phyloP scores from a whole-genome alignment of 345 rosid species.

The rapeseed (Brassica napus) region DNA sequence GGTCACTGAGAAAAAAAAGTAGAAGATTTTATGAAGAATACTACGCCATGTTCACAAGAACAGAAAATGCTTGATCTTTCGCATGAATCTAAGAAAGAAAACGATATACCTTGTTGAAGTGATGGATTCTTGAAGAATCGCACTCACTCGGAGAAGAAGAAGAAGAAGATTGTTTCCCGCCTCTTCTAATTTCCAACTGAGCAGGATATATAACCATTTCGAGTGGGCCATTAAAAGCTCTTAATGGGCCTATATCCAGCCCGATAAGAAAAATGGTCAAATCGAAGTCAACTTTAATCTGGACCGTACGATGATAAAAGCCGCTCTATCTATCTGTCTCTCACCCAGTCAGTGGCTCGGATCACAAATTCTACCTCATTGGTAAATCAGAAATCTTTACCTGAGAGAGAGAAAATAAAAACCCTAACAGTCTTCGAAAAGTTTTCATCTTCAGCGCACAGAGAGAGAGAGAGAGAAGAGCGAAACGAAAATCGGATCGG shows the following conservation, averaged over 20 bases:
- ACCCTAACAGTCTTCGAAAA: slow-evolving; percentile 31
- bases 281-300: neutral
- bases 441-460: neutral
- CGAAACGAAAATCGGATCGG: slow-evolving; percentile 25
- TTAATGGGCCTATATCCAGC: slow-evolving; percentile 5
- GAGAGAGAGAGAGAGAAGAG: neutral
- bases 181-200: neutral
- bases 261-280: neutral
- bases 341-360: too few relatives aligned
- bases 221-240: neutral
- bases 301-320: neutral
- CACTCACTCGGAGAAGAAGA: too few relatives aligned
- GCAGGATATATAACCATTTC: neutral
- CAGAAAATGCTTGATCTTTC: neutral
- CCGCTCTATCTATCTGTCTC: neutral
- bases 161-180: neutral
- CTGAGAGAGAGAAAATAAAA: slow-evolving; percentile 1
- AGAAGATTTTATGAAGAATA: neutral
- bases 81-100: neutral
- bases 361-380: neutral
- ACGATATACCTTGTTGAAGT: too few relatives aligned
- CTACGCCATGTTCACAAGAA: neutral
- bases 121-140: too few relatives aligned
- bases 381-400: slow-evolving; percentile 14
- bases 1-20: neutral